A percentile compares a stretch with the other conserved stretches of the same genome.
Conservation (phyloP, 768 basidiomycete genomes). For the Candolleomyces efflorescens region DNA sequence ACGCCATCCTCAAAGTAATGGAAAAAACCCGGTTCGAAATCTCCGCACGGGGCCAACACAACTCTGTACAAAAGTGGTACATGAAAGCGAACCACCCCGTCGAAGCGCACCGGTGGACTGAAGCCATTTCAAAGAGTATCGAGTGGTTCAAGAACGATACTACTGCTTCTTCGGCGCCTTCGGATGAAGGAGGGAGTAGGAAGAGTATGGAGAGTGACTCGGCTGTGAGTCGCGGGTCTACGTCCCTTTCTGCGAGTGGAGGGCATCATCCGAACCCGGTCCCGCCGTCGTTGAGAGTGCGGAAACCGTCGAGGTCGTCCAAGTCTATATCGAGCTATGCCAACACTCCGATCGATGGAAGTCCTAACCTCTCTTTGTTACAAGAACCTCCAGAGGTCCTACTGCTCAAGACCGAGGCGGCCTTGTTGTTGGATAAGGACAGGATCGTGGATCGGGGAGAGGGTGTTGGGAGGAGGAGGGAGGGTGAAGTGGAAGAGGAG, state of each 20-base stretch:
- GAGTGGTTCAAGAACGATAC: conserved; percentile 49
- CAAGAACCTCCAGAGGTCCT: conserved; percentile 13
- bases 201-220: conserved; percentile 3
- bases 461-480: no score
- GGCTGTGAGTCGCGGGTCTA: no score
- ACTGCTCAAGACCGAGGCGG: no score
- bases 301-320: neutral
- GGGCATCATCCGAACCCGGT: no score
- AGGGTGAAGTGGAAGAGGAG: conserved; percentile 36
- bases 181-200: neutral
- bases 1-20: conserved; percentile 57
- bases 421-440: no score
- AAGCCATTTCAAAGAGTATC: conserved; percentile 68
- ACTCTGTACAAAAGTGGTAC: conserved; percentile 68
- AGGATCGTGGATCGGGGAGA: no score
- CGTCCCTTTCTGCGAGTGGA: no score
- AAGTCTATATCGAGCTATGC: conserved; percentile 1
- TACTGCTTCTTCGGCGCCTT: no score
- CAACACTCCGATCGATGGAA: neutral
- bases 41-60: conserved; percentile 33
- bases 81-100: conserved; percentile 84
- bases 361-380: neutral
- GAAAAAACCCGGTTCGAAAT: conserved; percentile 83
- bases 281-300: neutral
- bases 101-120: conserved; percentile 85